A percentile compares a stretch with the other conserved stretches of the same genome.
Conservation (phyloP, 164 flowering plant species). For the Saururus chinensis region DNA sequence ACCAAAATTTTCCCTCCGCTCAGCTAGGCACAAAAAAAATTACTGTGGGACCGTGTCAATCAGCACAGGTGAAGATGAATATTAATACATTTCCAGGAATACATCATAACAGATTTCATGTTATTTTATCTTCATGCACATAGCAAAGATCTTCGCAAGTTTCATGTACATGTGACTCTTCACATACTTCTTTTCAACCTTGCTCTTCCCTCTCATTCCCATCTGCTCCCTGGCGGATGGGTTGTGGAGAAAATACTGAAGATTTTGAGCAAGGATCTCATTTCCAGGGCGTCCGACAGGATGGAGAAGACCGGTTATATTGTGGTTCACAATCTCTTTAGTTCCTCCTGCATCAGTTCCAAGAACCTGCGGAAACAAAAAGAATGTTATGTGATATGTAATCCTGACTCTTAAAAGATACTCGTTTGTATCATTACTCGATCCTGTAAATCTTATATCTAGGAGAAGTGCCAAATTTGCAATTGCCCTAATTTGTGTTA, state of each 20-base stretch:
- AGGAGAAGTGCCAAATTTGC: too few species aligned
- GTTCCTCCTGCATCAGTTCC: slow-evolving; percentile 99
- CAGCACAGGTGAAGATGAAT: too few species aligned
- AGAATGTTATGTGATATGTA: not conserved
- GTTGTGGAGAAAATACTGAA: slow-evolving; percentile 51
- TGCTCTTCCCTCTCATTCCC: slow-evolving; percentile 65
- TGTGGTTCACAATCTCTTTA: slow-evolving; percentile 75
- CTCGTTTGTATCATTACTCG: too few species aligned
- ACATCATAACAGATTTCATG: not conserved
- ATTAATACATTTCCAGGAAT: too few species aligned
- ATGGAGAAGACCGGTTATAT: slow-evolving; percentile 84
- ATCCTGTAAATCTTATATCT: too few species aligned
- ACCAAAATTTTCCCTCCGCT: too few species aligned
- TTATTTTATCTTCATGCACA: slow-evolving; percentile 75
- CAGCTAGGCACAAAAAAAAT: too few species aligned
- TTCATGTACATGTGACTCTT: slow-evolving; percentile 80
- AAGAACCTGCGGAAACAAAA: slow-evolving; percentile 48
- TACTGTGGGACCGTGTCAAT: too few species aligned
- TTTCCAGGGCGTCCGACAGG: slow-evolving; percentile 70
- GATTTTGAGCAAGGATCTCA: slow-evolving; percentile 49
- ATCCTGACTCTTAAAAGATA: too few species aligned
- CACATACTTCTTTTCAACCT: slow-evolving; percentile 71
- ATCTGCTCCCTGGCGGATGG: slow-evolving; percentile 52
- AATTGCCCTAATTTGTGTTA: too few species aligned
- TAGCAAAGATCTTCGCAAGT: slow-evolving; percentile 48